Conservation (phyloP, 345 rosid genomes). For the Mercurialis annua region DNA sequence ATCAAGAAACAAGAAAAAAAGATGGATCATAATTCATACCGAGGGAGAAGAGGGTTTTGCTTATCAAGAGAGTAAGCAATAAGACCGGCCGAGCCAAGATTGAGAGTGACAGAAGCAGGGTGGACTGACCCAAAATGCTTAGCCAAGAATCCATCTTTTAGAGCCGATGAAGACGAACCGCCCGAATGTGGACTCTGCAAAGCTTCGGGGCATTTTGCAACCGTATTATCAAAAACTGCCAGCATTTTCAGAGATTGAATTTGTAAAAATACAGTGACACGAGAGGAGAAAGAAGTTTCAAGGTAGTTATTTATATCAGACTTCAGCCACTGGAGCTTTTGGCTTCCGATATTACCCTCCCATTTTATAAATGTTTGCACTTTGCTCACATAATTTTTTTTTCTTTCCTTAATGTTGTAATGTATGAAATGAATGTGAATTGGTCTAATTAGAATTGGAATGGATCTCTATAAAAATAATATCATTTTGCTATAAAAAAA, state of each 20-base stretch:
- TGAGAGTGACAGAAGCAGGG: constrained; percentile 60
- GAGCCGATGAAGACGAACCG: constrained; percentile 45
- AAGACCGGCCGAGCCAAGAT: constrained; percentile 72
- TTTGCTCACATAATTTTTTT: too few relatives aligned
- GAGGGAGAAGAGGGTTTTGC: constrained; percentile 87
- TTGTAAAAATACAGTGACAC: not conserved
- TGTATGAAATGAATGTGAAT: too few relatives aligned
- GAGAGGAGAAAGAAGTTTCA: not conserved
- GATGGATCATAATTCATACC: constrained; percentile 29
- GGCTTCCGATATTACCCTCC: not conserved
- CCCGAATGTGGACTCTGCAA: constrained; percentile 56
- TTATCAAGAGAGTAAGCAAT: constrained; percentile 65
- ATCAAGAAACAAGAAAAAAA: not conserved
- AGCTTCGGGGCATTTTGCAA: constrained; percentile 78
- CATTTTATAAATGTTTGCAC: too few relatives aligned
- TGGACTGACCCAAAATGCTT: constrained; percentile 51
- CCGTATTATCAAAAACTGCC: constrained; percentile 84
- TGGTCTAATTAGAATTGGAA: too few relatives aligned
- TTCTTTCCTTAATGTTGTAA: too few relatives aligned
- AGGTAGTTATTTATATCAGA: not conserved
- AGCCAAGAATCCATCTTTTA: constrained; percentile 63
- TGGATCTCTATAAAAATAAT: too few relatives aligned
- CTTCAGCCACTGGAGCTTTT: not conserved
- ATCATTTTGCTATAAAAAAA: too few relatives aligned
- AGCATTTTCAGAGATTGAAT: constrained; percentile 40